Conservation (phyloP, 2,329 filamentous ascomycete genomes). For the Phialophora verrucosa region DNA sequence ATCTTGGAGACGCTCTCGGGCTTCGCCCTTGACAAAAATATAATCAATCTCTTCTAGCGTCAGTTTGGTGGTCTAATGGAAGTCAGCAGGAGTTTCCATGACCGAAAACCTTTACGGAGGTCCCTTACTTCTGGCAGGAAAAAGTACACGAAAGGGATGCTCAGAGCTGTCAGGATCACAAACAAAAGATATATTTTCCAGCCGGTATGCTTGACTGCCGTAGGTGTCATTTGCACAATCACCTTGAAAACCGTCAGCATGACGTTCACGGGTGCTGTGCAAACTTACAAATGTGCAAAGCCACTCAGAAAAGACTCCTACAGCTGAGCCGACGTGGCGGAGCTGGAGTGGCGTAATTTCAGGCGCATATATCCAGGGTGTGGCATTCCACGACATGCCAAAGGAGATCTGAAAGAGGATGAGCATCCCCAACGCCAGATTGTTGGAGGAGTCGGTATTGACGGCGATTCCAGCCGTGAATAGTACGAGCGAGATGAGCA, state of each 20-base stretch:
- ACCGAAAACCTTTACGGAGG: constrained; percentile 10
- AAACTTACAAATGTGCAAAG: constrained; percentile 42
- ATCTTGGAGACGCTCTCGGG: constrained; percentile 11
- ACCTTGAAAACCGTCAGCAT: constrained; percentile 24
- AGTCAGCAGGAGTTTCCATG: constrained; percentile 36
- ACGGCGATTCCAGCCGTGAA: constrained; percentile 40
- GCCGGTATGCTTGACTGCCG: constrained; percentile 42
- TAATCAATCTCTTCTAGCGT: constrained; percentile 43
- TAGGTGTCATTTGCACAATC: constrained; percentile 45
- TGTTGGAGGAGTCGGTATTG: constrained; percentile 28
- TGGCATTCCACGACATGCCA: constrained; percentile 43
- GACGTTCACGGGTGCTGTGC: not conserved
- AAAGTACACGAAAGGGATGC: constrained; percentile 24
- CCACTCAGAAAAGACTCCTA: constrained; percentile 45
- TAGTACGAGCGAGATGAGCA: constrained; percentile 42
- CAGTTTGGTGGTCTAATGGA: constrained; percentile 39
- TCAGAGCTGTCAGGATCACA: constrained; percentile 35
- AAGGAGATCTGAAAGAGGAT: constrained; percentile 44
- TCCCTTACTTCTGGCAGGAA: constrained; percentile 37
- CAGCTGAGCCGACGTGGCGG: constrained; percentile 44
- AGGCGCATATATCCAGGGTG: constrained; percentile 43
- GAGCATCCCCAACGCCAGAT: constrained; percentile 44
- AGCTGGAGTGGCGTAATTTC: constrained; percentile 46
- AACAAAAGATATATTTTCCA: constrained; percentile 46
- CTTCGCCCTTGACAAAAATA: constrained; percentile 31